Evolutionary conservation across 2,329 filamentous ascomycete species (phyloP).

Genomic region (Rhynchosporium secalis): DNA sequence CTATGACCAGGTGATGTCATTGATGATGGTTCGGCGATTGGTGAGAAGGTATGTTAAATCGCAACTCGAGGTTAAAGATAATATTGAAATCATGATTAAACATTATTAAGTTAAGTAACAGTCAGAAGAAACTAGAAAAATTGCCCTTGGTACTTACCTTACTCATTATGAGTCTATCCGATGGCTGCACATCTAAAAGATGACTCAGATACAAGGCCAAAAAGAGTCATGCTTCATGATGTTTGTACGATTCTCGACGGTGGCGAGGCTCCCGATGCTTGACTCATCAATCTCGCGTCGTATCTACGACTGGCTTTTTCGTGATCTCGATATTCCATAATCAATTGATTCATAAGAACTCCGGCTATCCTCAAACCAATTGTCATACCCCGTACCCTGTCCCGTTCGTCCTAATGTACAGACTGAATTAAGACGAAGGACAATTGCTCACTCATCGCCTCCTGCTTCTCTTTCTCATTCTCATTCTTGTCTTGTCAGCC

Average conservation of each 20-base stretch:
- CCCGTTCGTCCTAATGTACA: slow-evolving; percentile 4
- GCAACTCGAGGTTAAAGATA: background rate
- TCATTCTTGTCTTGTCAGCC: slow-evolving; percentile 9
- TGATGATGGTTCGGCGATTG: slow-evolving; percentile 2
- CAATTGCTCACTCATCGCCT: background rate
- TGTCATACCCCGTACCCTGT: slow-evolving; percentile 4
- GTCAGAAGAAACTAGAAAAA: background rate
- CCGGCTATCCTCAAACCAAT: background rate
- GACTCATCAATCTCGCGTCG: slow-evolving; percentile 11
- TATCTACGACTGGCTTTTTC: background rate
- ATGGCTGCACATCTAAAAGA: background rate
- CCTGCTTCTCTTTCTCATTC: background rate
- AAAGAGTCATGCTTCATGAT: background rate
- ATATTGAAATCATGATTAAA: background rate
- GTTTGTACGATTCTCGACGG: background rate
- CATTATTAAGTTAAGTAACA: background rate
- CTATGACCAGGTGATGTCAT: background rate
- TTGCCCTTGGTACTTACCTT: background rate
- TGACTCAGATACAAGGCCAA: slow-evolving; percentile 13
- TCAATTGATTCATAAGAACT: slow-evolving; percentile 8
- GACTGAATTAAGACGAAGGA: background rate
- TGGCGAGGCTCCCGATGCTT: slow-evolving; percentile 12
- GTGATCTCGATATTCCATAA: background rate
- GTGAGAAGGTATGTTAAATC: background rate
- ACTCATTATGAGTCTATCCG: slow-evolving; percentile 3